These are phyloP conservation scores for Lentinula edodes DNA, from an alignment of 768 basidiomycete species.

Conservation along the genomic window DNA sequence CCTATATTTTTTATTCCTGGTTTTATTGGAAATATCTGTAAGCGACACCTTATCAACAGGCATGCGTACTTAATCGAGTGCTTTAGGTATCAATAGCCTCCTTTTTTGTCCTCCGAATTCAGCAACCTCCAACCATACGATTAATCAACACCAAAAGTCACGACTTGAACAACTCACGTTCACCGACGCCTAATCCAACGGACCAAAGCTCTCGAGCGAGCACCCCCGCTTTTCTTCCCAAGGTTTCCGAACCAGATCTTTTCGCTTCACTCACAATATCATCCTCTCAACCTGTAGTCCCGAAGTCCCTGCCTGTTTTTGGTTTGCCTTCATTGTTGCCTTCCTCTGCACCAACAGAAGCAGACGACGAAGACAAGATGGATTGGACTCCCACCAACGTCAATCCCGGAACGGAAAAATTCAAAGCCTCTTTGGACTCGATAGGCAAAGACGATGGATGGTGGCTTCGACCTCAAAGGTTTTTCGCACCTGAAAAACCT, in stretches of 20 bases:
- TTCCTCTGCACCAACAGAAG: conserved; percentile 19
- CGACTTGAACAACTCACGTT: conserved; percentile 23
- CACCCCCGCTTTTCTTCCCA: conserved; percentile 12
- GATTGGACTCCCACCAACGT: conserved; percentile 65
- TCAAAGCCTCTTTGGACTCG: conserved; percentile 6
- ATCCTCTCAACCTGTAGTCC: conserved; percentile 48
- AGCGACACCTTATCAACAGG: conserved; percentile 17
- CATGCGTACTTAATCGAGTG: conserved; percentile 1
- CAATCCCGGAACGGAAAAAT: conserved; percentile 4
- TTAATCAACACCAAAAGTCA: conserved; percentile 56
- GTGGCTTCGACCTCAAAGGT: conserved; percentile 66
- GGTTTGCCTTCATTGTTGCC: conserved; percentile 58
- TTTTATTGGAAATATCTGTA: conserved; percentile 54
- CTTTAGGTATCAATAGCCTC: conserved; percentile 48
- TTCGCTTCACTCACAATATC: conserved; percentile 61
- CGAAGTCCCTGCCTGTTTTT: conserved; percentile 48
- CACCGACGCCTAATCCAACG: conserved; percentile 34
- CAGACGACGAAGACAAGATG: conserved; percentile 42
- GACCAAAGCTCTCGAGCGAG: conserved; percentile 15
- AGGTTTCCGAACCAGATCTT: conserved; percentile 45
- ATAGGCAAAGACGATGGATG: conserved; percentile 31
- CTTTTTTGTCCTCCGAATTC: conserved; percentile 51
- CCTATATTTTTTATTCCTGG: conserved; percentile 41
- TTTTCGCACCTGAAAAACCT: conserved; percentile 73
- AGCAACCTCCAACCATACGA: conserved; percentile 66